phyloP scores from a whole-genome alignment of 805 yeast species.

The Kodamaea kaohsiungensis region DNA sequence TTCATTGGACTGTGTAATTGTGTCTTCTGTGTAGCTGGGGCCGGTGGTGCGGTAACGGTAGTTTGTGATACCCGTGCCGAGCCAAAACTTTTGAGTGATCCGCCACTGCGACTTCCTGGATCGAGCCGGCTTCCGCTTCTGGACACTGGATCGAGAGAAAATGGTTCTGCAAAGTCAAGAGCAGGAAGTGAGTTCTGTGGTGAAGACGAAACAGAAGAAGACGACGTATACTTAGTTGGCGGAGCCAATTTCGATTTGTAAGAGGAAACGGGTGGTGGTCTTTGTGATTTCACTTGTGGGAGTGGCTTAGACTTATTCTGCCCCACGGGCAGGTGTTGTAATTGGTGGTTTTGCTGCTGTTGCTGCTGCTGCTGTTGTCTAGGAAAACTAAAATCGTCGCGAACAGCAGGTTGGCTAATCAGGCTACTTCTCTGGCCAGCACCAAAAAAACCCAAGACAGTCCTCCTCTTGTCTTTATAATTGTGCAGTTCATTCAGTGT shows the following conservation, averaged over 20 bases:
- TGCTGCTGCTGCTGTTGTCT: not conserved
- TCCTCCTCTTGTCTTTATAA: constrained; percentile 9
- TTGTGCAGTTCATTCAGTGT: constrained; percentile 26
- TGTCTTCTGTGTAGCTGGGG: not conserved
- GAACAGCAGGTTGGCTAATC: not conserved
- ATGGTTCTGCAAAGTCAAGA: not conserved
- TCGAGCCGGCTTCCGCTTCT: constrained; percentile 2
- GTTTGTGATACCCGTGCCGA: not conserved
- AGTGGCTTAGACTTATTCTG: not conserved
- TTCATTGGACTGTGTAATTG: not conserved
- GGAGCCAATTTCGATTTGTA: constrained; percentile 2
- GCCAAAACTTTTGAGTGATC: not conserved
- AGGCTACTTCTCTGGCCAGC: constrained; percentile 1
- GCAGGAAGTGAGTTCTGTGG: not conserved
- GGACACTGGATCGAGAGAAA: not conserved
- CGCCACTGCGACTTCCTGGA: not conserved
- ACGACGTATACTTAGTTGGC: not conserved
- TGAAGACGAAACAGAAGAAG: not conserved
- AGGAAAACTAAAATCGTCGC: not conserved
- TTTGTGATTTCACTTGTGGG: not conserved
- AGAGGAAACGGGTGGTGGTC: not conserved
- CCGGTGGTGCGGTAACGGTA: not conserved
- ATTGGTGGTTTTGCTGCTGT: not conserved
- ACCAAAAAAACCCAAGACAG: not conserved
- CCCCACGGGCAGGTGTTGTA: not conserved